Evolutionary conservation across 345 rosid species (phyloP).

Genomic region (Carallia pectinifolia): DNA sequence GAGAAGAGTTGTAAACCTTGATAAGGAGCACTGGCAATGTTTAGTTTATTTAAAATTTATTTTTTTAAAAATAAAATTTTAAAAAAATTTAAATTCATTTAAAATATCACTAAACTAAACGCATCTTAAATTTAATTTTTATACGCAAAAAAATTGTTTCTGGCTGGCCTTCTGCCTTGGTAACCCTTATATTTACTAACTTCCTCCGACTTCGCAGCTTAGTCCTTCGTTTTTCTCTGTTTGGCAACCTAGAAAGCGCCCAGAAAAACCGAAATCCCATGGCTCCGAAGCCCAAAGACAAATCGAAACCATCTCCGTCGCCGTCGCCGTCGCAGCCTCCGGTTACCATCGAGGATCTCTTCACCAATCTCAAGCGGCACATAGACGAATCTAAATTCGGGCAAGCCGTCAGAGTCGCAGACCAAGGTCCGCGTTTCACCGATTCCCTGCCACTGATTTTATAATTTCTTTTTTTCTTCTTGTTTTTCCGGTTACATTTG

Average conservation of each 20-base stretch:
- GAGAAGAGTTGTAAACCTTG: too few relatives aligned
- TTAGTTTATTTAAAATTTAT: too few relatives aligned
- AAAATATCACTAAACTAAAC: too few relatives aligned
- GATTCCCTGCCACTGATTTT: not conserved
- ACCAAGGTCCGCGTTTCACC: slow-evolving; percentile 49
- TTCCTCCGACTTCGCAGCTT: too few relatives aligned
- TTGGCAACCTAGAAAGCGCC: not conserved
- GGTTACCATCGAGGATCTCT: slow-evolving; percentile 79
- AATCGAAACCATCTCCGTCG: slow-evolving; percentile 41
- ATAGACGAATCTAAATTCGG: slow-evolving; percentile 56
- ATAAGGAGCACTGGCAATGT: too few relatives aligned
- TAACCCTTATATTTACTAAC: too few relatives aligned
- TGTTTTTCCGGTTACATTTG: not conserved
- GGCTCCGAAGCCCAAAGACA: slow-evolving; percentile 78
- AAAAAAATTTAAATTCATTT: too few relatives aligned
- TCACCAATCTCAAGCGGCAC: slow-evolving; percentile 60
- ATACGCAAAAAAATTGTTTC: too few relatives aligned
- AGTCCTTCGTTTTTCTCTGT: not conserved
- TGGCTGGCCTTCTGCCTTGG: too few relatives aligned
- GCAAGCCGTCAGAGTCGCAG: slow-evolving; percentile 64
- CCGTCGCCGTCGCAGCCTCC: slow-evolving; percentile 58
- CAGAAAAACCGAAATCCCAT: slow-evolving; percentile 25
- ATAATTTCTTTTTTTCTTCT: not conserved
- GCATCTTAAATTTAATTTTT: too few relatives aligned
- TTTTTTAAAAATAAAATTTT: too few relatives aligned